Percentiles rank a stretch among this genome's conserved stretches.
Evolutionary conservation across 1,139 yeast species (phyloP).

Genomic region (Meyerozyma smithsonii): DNA sequence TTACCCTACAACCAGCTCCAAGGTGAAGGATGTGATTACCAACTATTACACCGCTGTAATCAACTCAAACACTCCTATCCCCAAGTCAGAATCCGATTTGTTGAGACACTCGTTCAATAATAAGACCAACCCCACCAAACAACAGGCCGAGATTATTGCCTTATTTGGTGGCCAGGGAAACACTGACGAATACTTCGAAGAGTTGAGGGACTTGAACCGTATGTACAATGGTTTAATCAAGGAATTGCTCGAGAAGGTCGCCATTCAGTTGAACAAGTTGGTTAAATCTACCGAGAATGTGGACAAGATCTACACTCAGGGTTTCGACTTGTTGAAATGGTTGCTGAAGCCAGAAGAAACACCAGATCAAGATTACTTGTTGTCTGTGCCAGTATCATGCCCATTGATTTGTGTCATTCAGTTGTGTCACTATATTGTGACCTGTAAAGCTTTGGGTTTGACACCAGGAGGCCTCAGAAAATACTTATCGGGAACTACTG

Average conservation of each 20-base stretch:
- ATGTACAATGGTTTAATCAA: constrained; percentile 71
- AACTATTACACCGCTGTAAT: constrained; percentile 66
- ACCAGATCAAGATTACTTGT: constrained; percentile 84
- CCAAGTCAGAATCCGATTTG: constrained; percentile 43
- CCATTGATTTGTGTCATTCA: constrained; percentile 95
- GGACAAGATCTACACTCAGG: constrained; percentile 88
- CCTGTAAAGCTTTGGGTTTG: constrained; percentile 79
- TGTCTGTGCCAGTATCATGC: constrained; percentile 90
- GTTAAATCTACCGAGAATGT: constrained; percentile 72
- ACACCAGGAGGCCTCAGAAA: constrained; percentile 86
- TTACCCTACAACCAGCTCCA: constrained; percentile 62
- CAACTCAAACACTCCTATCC: constrained; percentile 32
- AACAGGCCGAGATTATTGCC: constrained; percentile 62
- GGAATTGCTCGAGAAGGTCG: constrained; percentile 68
- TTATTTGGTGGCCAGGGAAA: constrained; percentile 99
- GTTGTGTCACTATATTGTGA: constrained; percentile 85
- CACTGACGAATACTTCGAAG: constrained; percentile 96
- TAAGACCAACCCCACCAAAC: constrained; percentile 20
- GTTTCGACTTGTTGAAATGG: constrained; percentile 87
- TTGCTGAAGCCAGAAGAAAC: constrained; percentile 77
- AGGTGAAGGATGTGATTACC: constrained; percentile 64
- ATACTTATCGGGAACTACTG: constrained; percentile 79
- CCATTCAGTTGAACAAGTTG: constrained; percentile 61
- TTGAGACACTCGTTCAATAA: constrained; percentile 34
- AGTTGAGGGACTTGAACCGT: constrained; percentile 78